These are phyloP conservation scores for Botrytis pseudocinerea DNA, from an alignment of 2,329 filamentous ascomycete genomes.

Conservation along the genomic window DNA sequence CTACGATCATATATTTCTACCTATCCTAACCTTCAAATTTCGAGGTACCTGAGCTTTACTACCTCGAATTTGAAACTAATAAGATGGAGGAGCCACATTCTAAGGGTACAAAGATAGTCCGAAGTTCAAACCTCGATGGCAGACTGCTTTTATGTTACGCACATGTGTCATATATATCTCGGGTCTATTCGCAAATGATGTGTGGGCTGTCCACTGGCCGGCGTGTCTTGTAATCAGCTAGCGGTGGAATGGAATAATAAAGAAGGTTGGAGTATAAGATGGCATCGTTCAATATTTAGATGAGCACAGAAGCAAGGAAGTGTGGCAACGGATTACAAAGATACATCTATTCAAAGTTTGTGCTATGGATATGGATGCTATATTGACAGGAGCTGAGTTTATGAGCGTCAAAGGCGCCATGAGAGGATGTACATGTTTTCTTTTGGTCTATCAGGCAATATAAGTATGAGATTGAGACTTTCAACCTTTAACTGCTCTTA, in stretches of 20 bases:
- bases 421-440: rapidly evolving
- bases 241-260: not conserved
- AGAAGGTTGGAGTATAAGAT: not conserved
- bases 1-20: not conserved
- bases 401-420: not conserved
- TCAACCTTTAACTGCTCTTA: not conserved
- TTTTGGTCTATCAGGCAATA: not conserved
- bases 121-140: not conserved
- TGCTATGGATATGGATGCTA: not conserved
- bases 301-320: not conserved
- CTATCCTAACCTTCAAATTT: not conserved
- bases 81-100: not conserved
- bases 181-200: not conserved
- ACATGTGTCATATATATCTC: not conserved
- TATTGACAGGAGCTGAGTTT: not conserved
- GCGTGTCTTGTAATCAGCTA: not conserved
- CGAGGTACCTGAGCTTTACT: not conserved
- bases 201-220: no score
- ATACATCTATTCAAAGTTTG: not conserved
- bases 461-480: not conserved
- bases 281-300: not conserved
- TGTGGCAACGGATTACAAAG: not conserved
- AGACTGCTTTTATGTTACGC: not conserved
- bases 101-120: not conserved
- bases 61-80: not conserved